Evolutionary conservation across 192 early-diverging fungal species (phyloP).

Genomic region (Umbelopsis ramanniana): DNA sequence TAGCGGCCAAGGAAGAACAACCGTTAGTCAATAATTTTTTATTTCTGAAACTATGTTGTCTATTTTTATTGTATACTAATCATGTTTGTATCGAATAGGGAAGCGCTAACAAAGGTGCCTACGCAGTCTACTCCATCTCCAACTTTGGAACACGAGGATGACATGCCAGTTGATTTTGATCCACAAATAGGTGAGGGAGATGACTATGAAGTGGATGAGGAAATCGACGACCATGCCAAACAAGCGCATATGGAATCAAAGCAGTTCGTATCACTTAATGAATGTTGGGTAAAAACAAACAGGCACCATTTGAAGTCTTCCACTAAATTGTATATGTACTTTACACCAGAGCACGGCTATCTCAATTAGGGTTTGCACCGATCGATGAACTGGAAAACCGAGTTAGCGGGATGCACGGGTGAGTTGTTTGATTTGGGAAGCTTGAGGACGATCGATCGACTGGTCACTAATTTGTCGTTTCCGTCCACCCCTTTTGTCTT

Average conservation of each 20-base stretch:
- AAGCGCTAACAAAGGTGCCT: not conserved
- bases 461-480: not conserved
- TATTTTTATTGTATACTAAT: too few species aligned
- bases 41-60: too few species aligned
- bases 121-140: not conserved
- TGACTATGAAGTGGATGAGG: not conserved
- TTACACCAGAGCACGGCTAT: not conserved
- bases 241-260: not conserved
- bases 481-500: not conserved
- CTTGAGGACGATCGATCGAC: not conserved
- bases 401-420: not conserved
- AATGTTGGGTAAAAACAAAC: not conserved
- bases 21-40: not conserved
- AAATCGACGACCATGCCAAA: not conserved
- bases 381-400: not conserved
- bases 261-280: not conserved
- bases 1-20: not conserved
- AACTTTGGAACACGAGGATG: not conserved
- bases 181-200: not conserved
- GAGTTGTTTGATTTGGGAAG: not conserved
- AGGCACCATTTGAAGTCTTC: not conserved
- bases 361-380: conserved; percentile 1
- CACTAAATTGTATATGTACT: not conserved
- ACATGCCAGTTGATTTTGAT: conserved; percentile 2
- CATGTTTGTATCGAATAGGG: too few species aligned